These are phyloP conservation scores for Fusarium transvaalense DNA, from an alignment of 2,329 filamentous ascomycete genomes.

Conservation along the genomic window DNA sequence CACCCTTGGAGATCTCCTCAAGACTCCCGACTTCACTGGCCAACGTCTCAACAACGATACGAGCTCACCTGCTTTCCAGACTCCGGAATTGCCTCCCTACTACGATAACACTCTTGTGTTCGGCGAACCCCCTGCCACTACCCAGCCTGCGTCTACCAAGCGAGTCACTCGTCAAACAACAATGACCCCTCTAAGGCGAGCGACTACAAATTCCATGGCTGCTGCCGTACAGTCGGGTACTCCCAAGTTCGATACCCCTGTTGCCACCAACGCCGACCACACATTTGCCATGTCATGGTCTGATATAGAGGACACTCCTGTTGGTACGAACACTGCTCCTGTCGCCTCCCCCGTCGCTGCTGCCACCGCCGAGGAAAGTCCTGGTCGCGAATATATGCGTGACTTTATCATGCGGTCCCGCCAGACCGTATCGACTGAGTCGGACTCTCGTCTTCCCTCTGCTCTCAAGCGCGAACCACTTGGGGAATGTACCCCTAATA, in stretches of 20 bases:
- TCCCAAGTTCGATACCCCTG: not conserved
- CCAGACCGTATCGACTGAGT: conserved; percentile 45
- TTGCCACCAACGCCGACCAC: not conserved
- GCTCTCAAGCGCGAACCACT: conserved; percentile 50
- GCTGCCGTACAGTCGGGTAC: not conserved
- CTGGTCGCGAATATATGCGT: conserved; percentile 53
- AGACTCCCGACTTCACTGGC: conserved; percentile 18
- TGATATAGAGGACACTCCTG: not conserved
- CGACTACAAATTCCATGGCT: not conserved
- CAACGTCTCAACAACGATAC: not conserved
- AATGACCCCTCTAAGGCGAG: conserved; percentile 9
- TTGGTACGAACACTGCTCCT: conserved; percentile 22
- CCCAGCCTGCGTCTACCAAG: not conserved
- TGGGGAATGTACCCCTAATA: conserved; percentile 54
- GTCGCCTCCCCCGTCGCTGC: not conserved
- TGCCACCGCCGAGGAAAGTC: conserved; percentile 35
- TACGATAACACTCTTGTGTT: conserved; percentile 25
- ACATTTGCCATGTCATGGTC: conserved; percentile 10
- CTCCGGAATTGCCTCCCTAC: conserved; percentile 21
- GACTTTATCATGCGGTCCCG: conserved; percentile 54
- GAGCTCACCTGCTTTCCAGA: not conserved
- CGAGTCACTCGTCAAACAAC: conserved; percentile 13
- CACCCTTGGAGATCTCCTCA: not conserved
- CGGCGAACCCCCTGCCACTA: not conserved
- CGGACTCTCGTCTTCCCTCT: conserved; percentile 50